Conservation (phyloP, 345 rosid genomes). For the Gossypium stocksii region DNA sequence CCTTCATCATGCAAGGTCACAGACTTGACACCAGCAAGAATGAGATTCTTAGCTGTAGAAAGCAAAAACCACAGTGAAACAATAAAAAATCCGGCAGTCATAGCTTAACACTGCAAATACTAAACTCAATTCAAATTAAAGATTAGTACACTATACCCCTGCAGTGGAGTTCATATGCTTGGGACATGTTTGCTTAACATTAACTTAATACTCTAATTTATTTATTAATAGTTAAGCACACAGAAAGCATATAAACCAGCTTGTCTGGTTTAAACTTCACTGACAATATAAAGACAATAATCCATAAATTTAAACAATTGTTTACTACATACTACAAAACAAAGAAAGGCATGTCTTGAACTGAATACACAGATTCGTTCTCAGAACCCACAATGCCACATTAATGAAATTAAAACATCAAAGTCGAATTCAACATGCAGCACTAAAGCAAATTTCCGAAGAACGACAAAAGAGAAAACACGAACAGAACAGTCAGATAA, state of each 20-base stretch:
- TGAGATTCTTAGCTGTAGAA: slow-evolving; percentile 83
- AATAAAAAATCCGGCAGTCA: not conserved
- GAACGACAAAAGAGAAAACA: not conserved
- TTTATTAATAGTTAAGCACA: too few species aligned
- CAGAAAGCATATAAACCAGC: not conserved
- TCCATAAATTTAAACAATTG: not conserved
- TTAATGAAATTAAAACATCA: not conserved
- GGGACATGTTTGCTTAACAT: too few species aligned
- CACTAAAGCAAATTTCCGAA: not conserved
- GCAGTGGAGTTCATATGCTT: not conserved
- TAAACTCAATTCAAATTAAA: not conserved
- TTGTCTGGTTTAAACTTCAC: not conserved
- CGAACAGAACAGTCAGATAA: not conserved
- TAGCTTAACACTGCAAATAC: not conserved
- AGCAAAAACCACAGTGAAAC: not conserved
- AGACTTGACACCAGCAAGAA: slow-evolving; percentile 77
- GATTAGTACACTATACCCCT: not conserved
- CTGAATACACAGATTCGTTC: not conserved
- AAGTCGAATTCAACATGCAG: not conserved
- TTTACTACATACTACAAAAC: not conserved
- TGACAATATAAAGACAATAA: not conserved
- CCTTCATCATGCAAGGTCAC: slow-evolving; percentile 91
- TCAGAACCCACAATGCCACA: not conserved
- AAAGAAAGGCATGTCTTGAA: not conserved
- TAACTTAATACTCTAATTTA: too few species aligned